These are phyloP conservation scores for Thinopyrum elongatum DNA, from an alignment of 176 grass and related monocot species.

Conservation along the genomic window DNA sequence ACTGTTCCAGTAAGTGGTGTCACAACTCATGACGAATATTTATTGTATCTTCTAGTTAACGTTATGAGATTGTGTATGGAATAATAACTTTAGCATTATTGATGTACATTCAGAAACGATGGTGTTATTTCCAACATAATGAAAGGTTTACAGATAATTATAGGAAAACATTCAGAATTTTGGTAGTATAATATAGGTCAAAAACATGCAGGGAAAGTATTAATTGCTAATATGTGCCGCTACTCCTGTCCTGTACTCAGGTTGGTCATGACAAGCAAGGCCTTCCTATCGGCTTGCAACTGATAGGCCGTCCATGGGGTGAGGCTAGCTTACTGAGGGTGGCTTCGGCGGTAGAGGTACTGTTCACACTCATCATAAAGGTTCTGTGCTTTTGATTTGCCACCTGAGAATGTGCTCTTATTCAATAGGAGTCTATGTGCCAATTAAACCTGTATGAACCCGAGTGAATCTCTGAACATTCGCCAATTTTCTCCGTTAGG, in stretches of 20 bases:
- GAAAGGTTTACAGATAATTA: background rate
- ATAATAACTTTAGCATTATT: background rate
- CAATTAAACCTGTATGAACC: background rate
- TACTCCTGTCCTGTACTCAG: constrained; percentile 37
- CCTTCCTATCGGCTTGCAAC: constrained; percentile 87
- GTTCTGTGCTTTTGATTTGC: background rate
- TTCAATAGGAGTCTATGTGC: background rate
- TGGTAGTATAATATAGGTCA: background rate
- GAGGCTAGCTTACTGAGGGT: constrained; percentile 92
- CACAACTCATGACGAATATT: background rate
- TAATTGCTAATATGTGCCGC: background rate
- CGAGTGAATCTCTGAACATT: no score
- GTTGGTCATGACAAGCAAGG: constrained; percentile 88
- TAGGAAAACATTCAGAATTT: background rate
- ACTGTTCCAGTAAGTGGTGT: constrained; percentile 78
- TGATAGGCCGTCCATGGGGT: constrained; percentile 96
- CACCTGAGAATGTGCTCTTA: background rate
- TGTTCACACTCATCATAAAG: background rate
- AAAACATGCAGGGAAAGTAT: background rate
- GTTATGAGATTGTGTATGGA: background rate
- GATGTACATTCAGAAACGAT: background rate
- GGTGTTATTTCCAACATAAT: background rate
- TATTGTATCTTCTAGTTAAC: background rate
- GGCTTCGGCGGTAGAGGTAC: constrained; percentile 88
- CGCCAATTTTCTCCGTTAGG: background rate